phyloP scores from a whole-genome alignment of 106 monocot species.

The Dendrobium catenatum region DNA sequence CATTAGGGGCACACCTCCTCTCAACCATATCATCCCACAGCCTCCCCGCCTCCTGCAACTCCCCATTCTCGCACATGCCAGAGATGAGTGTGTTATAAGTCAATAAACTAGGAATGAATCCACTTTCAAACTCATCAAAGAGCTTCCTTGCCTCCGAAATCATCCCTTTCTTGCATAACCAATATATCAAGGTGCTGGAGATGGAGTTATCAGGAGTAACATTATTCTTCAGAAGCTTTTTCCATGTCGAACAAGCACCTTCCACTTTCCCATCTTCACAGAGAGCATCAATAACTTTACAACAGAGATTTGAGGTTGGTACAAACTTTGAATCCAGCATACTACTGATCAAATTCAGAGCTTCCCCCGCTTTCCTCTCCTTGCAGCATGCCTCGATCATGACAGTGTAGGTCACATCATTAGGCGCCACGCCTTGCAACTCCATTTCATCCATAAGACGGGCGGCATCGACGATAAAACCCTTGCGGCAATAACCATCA shows the following conservation, averaged over 20 bases:
- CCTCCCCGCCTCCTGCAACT: slow-evolving; percentile 73
- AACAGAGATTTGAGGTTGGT: slow-evolving; percentile 47
- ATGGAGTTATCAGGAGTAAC: slow-evolving; percentile 64
- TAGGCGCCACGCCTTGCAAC: slow-evolving; percentile 28
- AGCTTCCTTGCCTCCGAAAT: slow-evolving; percentile 48
- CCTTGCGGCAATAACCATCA: slow-evolving; percentile 45
- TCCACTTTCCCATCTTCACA: slow-evolving; percentile 65
- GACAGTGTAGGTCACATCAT: slow-evolving; percentile 58
- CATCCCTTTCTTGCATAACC: slow-evolving; percentile 71
- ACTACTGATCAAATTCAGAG: slow-evolving; percentile 51
- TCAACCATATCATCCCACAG: slow-evolving; percentile 91
- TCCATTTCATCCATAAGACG: slow-evolving; percentile 82
- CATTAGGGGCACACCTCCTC: slow-evolving; percentile 48
- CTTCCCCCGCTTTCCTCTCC: slow-evolving; percentile 47
- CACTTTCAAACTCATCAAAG: slow-evolving; percentile 62
- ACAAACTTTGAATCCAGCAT: slow-evolving; percentile 50
- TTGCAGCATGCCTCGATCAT: slow-evolving; percentile 57
- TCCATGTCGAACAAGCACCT: slow-evolving; percentile 66
- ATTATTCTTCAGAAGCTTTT: slow-evolving; percentile 51
- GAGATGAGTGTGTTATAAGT: slow-evolving; percentile 69
- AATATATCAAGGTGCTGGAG: slow-evolving; percentile 68
- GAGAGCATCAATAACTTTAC: slow-evolving; percentile 67
- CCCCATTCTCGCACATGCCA: slow-evolving; percentile 70
- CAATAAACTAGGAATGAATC: slow-evolving; percentile 46
- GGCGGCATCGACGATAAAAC: slow-evolving; percentile 37